Conservation (phyloP, 768 basidiomycete species). For the Panus rudis region DNA sequence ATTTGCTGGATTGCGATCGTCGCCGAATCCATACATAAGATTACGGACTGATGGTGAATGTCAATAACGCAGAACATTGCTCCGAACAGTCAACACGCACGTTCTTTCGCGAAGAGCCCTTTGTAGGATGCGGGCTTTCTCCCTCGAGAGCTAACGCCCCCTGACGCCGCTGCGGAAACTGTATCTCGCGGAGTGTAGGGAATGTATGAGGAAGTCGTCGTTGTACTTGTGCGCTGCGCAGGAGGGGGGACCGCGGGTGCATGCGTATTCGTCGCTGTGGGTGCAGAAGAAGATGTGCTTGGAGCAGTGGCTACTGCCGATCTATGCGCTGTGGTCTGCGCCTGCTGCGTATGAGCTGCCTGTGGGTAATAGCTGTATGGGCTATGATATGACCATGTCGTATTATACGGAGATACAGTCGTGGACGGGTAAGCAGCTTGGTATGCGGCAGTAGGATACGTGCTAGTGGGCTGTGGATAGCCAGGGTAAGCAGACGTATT, state of each 20-base stretch:
- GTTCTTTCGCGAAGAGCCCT: conserved; percentile 75
- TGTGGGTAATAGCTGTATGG: conserved; percentile 47
- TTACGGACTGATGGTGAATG: conserved; percentile 50
- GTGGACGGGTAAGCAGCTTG: conserved; percentile 43
- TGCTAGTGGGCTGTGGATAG: conserved; percentile 15
- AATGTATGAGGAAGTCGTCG: conserved; percentile 46
- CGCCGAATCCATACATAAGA: conserved; percentile 92
- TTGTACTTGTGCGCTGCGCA: conserved; percentile 22
- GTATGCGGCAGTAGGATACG: conserved; percentile 21
- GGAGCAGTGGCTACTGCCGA: conserved; percentile 13
- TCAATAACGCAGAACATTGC: background rate
- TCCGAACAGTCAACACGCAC: conserved; percentile 35
- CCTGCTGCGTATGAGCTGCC: conserved; percentile 12
- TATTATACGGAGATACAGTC: conserved; percentile 60
- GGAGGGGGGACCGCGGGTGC: conserved; percentile 16
- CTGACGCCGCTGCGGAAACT: conserved; percentile 30
- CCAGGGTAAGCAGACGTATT: conserved; percentile 1
- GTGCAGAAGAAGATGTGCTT: conserved; percentile 18
- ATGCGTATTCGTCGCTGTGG: conserved; percentile 1
- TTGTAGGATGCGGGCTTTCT: conserved; percentile 64
- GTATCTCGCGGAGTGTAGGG: conserved; percentile 46
- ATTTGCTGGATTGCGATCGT: conserved; percentile 80
- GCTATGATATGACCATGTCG: conserved; percentile 61
- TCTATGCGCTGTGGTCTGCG: conserved; percentile 9
- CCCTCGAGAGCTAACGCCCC: too few species aligned